Evolutionary conservation across 768 basidiomycete species (phyloP).

Genomic region (Suillus americanus): DNA sequence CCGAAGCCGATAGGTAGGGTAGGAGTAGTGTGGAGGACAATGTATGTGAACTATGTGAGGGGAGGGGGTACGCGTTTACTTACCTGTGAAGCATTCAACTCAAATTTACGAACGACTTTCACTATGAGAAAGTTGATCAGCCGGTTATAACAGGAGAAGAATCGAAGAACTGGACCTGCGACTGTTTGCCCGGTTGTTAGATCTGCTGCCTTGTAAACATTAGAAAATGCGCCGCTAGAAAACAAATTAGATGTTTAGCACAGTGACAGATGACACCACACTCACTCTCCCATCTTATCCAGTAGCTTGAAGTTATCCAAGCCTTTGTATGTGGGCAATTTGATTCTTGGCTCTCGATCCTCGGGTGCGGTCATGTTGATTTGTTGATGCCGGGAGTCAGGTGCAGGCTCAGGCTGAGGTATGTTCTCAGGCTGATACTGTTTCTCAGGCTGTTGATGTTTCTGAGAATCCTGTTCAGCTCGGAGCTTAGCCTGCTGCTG

Average conservation of each 20-base stretch:
- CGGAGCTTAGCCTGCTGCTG: slow-evolving; percentile 37
- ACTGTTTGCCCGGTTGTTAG: slow-evolving; percentile 72
- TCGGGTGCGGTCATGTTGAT: slow-evolving; percentile 61
- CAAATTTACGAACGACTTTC: slow-evolving; percentile 93
- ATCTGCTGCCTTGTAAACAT: slow-evolving; percentile 93
- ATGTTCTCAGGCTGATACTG: slow-evolving; percentile 13
- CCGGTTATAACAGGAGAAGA: background rate
- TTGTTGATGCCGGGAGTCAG: slow-evolving; percentile 47
- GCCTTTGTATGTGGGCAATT: slow-evolving; percentile 85
- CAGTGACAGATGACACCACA: slow-evolving; percentile 24
- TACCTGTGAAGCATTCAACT: slow-evolving; percentile 90
- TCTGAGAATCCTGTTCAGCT: slow-evolving; percentile 24
- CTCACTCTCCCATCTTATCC: slow-evolving; percentile 93
- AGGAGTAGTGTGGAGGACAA: slow-evolving; percentile 20
- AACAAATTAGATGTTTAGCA: slow-evolving; percentile 8
- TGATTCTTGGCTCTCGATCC: slow-evolving; percentile 68
- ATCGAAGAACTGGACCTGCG: slow-evolving; percentile 58
- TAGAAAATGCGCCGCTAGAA: slow-evolving; percentile 91
- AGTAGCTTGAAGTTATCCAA: slow-evolving; percentile 76
- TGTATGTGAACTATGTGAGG: slow-evolving; percentile 28
- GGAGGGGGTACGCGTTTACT: slow-evolving; percentile 34
- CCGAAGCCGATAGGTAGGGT: slow-evolving; percentile 24
- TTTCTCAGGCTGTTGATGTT: slow-evolving; percentile 22
- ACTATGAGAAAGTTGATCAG: slow-evolving; percentile 43
- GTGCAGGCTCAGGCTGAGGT: slow-evolving; percentile 11